Evolutionary conservation across 805 yeast genomes (phyloP).

Genomic region (Suhomyces pyralidae): DNA sequence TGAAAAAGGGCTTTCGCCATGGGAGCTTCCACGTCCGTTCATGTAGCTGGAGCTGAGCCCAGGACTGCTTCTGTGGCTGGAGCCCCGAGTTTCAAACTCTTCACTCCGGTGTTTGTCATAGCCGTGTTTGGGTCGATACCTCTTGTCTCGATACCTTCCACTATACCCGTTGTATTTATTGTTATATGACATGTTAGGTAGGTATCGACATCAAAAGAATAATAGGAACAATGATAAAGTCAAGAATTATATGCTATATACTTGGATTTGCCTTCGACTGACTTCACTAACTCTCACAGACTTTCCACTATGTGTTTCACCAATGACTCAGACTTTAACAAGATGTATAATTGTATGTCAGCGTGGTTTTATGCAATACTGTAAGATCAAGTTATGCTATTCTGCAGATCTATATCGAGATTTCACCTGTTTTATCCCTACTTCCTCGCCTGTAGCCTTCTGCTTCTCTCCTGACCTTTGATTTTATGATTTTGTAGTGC

Average conservation of each 20-base stretch:
- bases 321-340: not conserved
- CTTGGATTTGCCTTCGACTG: not conserved
- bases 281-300: no score
- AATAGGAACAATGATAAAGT: no score
- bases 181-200: conserved; percentile 2
- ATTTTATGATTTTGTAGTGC: conserved; percentile 2
- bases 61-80: not conserved
- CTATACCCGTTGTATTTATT: not conserved
- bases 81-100: not conserved
- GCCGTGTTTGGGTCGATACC: not conserved
- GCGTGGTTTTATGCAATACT: not conserved
- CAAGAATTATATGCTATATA: not conserved
- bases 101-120: not conserved
- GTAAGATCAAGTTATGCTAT: not conserved
- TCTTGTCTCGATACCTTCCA: conserved; percentile 3
- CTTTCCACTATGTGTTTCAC: not conserved
- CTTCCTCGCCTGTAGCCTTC: not conserved
- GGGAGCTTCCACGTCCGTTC: not conserved
- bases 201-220: not conserved
- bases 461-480: not conserved
- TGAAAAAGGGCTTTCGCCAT: not conserved
- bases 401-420: not conserved
- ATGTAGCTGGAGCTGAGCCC: not conserved
- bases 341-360: not conserved
- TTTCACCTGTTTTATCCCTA: not conserved